Percentiles rank a stretch among this genome's conserved stretches.
Conservation (phyloP, 2,329 filamentous ascomycete genomes). For the Nannizziopsis arthrosporioides region DNA sequence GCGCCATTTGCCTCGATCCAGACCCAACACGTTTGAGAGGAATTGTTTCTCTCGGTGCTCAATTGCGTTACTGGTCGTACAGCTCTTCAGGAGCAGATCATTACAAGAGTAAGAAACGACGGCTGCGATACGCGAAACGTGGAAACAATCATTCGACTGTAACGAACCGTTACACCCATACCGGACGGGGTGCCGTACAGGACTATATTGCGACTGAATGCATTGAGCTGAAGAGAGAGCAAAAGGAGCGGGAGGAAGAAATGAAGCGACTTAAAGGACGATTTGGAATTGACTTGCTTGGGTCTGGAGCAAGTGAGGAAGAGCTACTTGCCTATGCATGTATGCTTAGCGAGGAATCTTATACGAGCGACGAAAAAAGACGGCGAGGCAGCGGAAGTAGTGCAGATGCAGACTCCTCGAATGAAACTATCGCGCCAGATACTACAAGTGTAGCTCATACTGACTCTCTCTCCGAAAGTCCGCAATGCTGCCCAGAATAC, state of each 20-base stretch:
- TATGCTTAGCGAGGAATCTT: conserved; percentile 49
- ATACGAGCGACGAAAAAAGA: conserved; percentile 40
- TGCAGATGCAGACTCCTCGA: conserved; percentile 31
- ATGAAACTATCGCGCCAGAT: conserved; percentile 26
- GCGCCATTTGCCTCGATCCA: conserved; percentile 75
- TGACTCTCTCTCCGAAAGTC: neutral
- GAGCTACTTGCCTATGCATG: conserved; percentile 52
- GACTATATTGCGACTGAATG: conserved; percentile 82
- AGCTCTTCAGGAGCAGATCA: conserved; percentile 67
- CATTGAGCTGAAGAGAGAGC: conserved; percentile 64
- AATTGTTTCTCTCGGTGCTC: conserved; percentile 73
- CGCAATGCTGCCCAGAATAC: neutral
- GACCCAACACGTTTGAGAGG: conserved; percentile 77
- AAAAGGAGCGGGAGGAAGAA: conserved; percentile 54
- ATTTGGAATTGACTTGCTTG: conserved; percentile 69
- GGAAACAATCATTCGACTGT: conserved; percentile 46
- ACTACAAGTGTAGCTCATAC: conserved; percentile 20
- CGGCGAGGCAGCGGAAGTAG: conserved; percentile 32
- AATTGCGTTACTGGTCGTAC: conserved; percentile 87
- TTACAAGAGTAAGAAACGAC: conserved; percentile 66
- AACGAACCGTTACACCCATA: conserved; percentile 47
- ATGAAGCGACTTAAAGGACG: conserved; percentile 59
- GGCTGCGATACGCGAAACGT: conserved; percentile 56
- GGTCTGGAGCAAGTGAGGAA: conserved; percentile 46
- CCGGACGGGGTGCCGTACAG: conserved; percentile 57